Evolutionary conservation across 1,284 basidiomycete genomes (phyloP).

Genomic region (Vanrija pseudolonga): DNA sequence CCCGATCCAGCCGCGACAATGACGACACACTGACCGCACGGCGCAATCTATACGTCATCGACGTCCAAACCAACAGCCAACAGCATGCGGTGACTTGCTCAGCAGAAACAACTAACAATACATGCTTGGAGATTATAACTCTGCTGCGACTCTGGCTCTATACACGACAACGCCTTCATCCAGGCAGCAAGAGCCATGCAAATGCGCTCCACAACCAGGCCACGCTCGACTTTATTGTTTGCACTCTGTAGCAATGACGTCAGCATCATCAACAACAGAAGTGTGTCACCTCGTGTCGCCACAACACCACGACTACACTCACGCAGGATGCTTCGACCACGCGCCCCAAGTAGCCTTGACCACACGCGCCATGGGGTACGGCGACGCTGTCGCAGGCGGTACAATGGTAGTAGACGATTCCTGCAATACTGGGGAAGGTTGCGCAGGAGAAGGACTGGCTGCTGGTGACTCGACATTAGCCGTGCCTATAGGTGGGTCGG

Average conservation of each 20-base stretch:
- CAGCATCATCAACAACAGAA: too few species aligned
- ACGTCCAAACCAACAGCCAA: too few species aligned
- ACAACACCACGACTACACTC: not conserved
- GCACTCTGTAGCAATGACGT: not conserved
- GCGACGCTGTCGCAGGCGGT: not conserved
- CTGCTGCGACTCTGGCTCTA: too few species aligned
- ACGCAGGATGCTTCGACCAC: slow-evolving; percentile 11
- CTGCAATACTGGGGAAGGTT: too few species aligned
- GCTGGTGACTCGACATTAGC: too few species aligned
- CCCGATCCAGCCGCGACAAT: too few species aligned
- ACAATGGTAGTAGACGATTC: not conserved
- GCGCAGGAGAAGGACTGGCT: too few species aligned
- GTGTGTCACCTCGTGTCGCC: not conserved
- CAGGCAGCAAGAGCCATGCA: slow-evolving; percentile 16
- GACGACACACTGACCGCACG: too few species aligned
- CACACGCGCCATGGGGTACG: not conserved
- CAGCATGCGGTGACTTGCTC: not conserved
- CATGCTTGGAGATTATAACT: too few species aligned
- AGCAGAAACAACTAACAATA: not conserved
- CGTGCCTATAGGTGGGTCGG: too few species aligned
- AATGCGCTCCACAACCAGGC: slow-evolving; percentile 28
- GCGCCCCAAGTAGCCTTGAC: not conserved
- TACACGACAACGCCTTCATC: not conserved
- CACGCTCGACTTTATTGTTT: slow-evolving; percentile 6
- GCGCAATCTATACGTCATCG: too few species aligned